Evolutionary conservation across 169 alveolate species (phyloP).

Genomic region (Plasmodium knowlesi): DNA sequence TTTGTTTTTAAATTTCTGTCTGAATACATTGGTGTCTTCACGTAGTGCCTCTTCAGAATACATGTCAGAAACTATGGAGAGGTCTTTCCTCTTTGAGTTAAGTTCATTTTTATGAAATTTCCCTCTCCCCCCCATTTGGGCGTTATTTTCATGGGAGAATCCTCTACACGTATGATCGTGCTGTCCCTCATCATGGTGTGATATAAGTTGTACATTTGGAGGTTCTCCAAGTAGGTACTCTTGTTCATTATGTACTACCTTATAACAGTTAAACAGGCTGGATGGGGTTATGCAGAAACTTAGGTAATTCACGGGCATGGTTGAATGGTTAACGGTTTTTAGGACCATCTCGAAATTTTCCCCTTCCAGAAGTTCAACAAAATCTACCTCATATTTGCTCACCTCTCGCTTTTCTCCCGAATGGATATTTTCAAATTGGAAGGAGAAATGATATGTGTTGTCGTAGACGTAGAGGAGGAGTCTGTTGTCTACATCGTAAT

Average conservation of each 20-base stretch:
- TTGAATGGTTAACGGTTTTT: conserved; percentile 31
- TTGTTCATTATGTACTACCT: conserved; percentile 14
- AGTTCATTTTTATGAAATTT: neutral
- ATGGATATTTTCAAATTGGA: conserved; percentile 32
- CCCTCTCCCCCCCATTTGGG: neutral
- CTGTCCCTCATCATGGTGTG: neutral
- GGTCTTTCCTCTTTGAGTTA: neutral
- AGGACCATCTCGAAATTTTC: conserved; percentile 24
- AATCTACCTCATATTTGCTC: conserved; percentile 45
- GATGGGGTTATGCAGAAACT: conserved; percentile 37
- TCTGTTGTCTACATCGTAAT: conserved; percentile 47
- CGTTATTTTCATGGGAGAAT: neutral
- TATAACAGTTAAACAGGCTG: conserved; percentile 38
- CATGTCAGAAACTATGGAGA: conserved; percentile 9
- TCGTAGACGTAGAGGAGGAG: conserved; percentile 49
- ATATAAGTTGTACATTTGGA: neutral
- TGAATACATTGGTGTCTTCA: conserved; percentile 35
- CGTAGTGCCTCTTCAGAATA: conserved; percentile 19
- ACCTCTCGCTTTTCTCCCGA: neutral
- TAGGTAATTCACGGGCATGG: conserved; percentile 16
- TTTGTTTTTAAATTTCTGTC: conserved; percentile 60
- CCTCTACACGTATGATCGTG: neutral
- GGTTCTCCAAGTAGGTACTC: conserved; percentile 5
- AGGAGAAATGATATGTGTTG: conserved; percentile 19
- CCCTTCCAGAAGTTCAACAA: conserved; percentile 50